Base-by-base conservation (phyloP, 2,329 filamentous ascomycete species). In the Colletotrichum orchidophilum region DNA sequence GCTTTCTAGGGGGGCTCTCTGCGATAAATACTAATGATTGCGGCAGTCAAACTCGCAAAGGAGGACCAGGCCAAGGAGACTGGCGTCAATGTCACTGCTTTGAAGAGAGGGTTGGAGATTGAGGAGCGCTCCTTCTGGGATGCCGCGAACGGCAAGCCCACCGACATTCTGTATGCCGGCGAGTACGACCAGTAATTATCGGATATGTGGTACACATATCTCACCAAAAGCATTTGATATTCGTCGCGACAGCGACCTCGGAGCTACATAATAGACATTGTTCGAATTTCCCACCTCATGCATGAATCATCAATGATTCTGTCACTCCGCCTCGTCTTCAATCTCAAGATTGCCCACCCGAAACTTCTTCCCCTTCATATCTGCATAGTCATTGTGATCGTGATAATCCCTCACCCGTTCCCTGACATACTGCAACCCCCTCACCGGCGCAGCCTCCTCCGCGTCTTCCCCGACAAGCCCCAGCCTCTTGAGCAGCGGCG, bases 81-180 rank as follows among this genome's bases (percentile, higher is more conserved):
- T 0, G 75, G 78, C 18, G 67, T 74, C 0, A 72, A 75, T 54
- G 76, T 80, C 3, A 66, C 77, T 8, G 11, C 75, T 18, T 2
- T 65, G 65, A 77, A 5, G 58, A 77, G n/a, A 76, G 73, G 77
- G 11, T 66, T 79, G 3, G 78, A 81, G 7, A 67, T 81, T n/a
- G 78, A 83, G 24, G 78, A 80, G 7, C 80, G 85, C 2, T 75
- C 79, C 0, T 33, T 87, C n/a, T 87, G 86, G 86, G 77, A 84
- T 11, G 66, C 73, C 3, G 83, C 86, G 78, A 87, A 87, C 66
- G 83, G 81, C 5, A 68, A 80, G 33, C 78, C 78, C 0, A 79
- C 76, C 0, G 85, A 86, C n/a, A 64, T 86, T 3, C 78, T 87
- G 0, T 83, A 86, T 50, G 85, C 85, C 1, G 85, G 85, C 2